Evolutionary conservation across 2,329 filamentous ascomycete species (phyloP).

Genomic region (Pseudogymnoascus pannorum): DNA sequence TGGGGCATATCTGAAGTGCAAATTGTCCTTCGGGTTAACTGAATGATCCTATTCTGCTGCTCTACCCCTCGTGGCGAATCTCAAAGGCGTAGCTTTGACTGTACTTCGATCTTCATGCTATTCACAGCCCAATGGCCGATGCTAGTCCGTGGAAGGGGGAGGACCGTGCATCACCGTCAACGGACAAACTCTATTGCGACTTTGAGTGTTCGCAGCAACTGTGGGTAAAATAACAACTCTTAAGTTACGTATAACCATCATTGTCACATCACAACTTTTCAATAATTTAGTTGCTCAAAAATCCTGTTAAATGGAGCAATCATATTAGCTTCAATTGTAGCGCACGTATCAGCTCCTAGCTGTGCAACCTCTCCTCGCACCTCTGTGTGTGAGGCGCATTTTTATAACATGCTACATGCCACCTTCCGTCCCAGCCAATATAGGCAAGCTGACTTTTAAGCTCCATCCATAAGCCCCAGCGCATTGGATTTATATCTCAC

Average conservation of each 20-base stretch:
- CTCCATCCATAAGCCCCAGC: constrained; percentile 1
- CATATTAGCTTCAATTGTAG: background rate
- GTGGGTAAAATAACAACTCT: background rate
- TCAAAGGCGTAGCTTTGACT: background rate
- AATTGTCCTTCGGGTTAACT: too few relatives aligned
- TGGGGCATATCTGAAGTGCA: background rate
- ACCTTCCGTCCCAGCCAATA: background rate
- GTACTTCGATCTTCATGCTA: background rate
- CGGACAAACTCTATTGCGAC: background rate
- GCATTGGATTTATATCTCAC: background rate
- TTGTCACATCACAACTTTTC: background rate
- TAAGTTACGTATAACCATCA: background rate
- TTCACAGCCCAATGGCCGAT: background rate
- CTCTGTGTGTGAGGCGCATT: background rate
- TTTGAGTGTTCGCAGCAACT: background rate
- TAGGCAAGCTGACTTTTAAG: background rate
- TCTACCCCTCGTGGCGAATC: background rate
- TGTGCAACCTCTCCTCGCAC: background rate
- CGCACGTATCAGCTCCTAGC: background rate
- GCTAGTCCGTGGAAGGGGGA: background rate
- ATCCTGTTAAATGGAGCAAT: background rate
- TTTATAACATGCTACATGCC: background rate
- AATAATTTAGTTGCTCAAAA: background rate
- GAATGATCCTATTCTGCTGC: background rate
- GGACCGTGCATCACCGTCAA: background rate